phyloP scores from a whole-genome alignment of 1,284 basidiomycete genomes.

The Trametes hirsuta region DNA sequence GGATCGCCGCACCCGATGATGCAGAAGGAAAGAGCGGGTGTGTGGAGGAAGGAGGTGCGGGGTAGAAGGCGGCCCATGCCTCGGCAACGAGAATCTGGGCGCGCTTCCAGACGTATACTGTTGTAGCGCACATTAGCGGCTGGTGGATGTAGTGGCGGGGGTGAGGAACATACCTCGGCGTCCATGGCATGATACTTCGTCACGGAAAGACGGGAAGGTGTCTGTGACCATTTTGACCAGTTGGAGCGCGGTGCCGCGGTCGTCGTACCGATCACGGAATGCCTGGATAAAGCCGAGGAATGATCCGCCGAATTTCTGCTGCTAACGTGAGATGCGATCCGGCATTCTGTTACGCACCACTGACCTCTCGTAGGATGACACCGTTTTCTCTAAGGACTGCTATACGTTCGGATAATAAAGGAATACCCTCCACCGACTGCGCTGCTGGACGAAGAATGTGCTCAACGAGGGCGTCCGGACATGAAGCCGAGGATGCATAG shows the following conservation, averaged over 20 bases:
- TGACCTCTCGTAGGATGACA: conserved; percentile 63
- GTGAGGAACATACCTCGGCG: conserved; percentile 50
- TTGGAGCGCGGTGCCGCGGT: conserved; percentile 66
- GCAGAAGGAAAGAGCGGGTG: conserved; percentile 77
- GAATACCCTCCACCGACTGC: conserved; percentile 62
- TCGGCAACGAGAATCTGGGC: conserved; percentile 86
- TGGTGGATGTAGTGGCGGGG: background rate
- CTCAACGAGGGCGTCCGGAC: conserved; percentile 67
- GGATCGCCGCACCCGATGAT: conserved; percentile 46
- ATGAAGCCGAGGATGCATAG: conserved; percentile 66
- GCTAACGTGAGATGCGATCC: background rate
- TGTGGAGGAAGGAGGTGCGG: conserved; percentile 41
- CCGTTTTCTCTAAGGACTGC: conserved; percentile 76
- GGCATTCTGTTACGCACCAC: conserved; percentile 22
- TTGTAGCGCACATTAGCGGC: background rate
- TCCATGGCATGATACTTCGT: conserved; percentile 62
- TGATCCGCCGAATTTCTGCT: conserved; percentile 72
- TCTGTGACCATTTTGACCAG: conserved; percentile 72
- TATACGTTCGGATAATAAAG: conserved; percentile 70
- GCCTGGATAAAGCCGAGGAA: conserved; percentile 66
- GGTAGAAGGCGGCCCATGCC: conserved; percentile 82
- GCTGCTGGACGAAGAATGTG: conserved; percentile 66
- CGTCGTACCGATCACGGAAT: conserved; percentile 55
- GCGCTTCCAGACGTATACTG: conserved; percentile 83
- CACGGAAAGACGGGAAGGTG: conserved; percentile 76